Evolutionary conservation across 106 monocot species (phyloP), one percentile per base, ranked within the genome.

Genomic region (Amphibolis antarctica): DNA sequence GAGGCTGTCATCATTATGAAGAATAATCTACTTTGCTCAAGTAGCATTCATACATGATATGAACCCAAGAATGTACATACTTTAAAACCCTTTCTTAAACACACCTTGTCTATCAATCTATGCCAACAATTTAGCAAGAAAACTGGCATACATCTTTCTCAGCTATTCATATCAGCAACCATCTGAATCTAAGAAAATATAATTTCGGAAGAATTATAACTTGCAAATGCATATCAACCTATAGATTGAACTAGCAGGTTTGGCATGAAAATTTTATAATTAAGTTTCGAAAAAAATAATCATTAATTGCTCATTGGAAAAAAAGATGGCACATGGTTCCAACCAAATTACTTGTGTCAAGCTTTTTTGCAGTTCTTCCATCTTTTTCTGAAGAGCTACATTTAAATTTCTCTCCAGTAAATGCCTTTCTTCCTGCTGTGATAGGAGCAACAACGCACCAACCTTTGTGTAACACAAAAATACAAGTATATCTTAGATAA

Each of bases 351-450:
- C 96, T 69, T 98, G 96, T 69, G 75, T 69, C 66, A 98, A 77
- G 69, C 82, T 90, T 47, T 56, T 86, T 58, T 88, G 98, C 31
- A 91, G 71, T 23, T 91, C 87, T 62, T 80, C 79, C 43, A 91
- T 57, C 75, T 83, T 94, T 60, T 75, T 69, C 62, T 81, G 75
- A 60, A 90, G 78, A 69, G 82, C 86, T 68, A 54, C 30, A 76
- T 91, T 79, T 45, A 73, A 67, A 65, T 98, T 82, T 66, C 78
- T 77, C 66, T 87, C 91, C 44, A 86, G 51, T 57, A 98, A 66
- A 79, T 98, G 75, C 27, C 86, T 91, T 69, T 98, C 91, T 77
- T 98, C 91, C 72, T 91, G 82, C 59, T 98, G 98, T 17, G 98
- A 98, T 69, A 98, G 74, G 50, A 98, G 90, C 42, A 98, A 75